These are phyloP conservation scores for Malassezia equina DNA, from an alignment of 1,284 basidiomycete species.

Conservation along the genomic window DNA sequence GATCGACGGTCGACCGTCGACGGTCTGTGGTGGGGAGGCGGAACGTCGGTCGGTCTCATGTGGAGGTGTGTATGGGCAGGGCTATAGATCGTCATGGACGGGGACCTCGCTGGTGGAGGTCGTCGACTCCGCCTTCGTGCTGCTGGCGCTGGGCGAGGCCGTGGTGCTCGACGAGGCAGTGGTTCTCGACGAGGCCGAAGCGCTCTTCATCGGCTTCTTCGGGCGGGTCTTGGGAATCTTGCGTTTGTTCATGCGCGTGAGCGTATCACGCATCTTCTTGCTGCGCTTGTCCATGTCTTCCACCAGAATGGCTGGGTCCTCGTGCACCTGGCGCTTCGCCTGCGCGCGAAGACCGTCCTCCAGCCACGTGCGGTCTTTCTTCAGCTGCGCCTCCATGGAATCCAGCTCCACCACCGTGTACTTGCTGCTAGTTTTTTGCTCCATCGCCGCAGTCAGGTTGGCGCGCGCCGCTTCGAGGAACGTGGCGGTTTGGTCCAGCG, in stretches of 20 bases:
- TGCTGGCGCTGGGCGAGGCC: neutral
- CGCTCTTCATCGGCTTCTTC: conserved; percentile 15
- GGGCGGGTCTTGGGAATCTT: conserved; percentile 42
- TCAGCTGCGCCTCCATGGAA: conserved; percentile 25
- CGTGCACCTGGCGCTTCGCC: conserved; percentile 23
- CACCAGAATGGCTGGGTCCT: conserved; percentile 40
- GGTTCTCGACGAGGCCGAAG: neutral
- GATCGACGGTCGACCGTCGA: neutral
- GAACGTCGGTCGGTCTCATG: neutral
- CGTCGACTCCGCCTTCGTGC: neutral
- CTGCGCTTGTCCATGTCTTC: conserved; percentile 40
- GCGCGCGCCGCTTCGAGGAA: conserved; percentile 70
- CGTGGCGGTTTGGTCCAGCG: conserved; percentile 55
- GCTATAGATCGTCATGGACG: conserved; percentile 16
- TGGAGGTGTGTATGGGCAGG: conserved; percentile 3
- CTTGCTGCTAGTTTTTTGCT: conserved; percentile 29
- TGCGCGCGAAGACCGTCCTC: conserved; percentile 33
- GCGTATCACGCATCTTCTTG: conserved; percentile 33
- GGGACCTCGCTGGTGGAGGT: conserved; percentile 8
- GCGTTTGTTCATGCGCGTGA: conserved; percentile 36
- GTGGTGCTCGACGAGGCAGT: neutral
- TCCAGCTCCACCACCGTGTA: conserved; percentile 45
- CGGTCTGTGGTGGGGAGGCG: neutral
- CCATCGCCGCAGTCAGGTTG: conserved; percentile 57
- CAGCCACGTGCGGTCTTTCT: conserved; percentile 43